A percentile compares a stretch with the other conserved stretches of the same genome.
Evolutionary conservation across 306 rosid genomes (phyloP).

Genomic region (Trifolium subterraneum): DNA sequence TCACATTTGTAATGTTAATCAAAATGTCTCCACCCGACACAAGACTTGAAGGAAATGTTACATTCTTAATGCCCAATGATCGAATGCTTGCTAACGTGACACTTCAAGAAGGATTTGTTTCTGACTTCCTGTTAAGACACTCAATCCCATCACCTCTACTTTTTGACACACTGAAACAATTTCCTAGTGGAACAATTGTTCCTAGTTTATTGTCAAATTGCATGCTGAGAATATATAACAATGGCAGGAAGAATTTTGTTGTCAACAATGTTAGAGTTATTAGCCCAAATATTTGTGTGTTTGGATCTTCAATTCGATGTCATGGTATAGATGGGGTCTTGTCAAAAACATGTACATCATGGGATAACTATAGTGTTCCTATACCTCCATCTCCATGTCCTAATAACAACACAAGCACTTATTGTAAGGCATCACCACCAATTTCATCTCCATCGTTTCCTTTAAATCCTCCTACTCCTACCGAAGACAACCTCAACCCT

Average conservation of each 20-base stretch:
- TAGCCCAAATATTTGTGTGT: constrained; percentile 63
- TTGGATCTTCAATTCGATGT: constrained; percentile 62
- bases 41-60: constrained; percentile 50
- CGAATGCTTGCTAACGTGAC: constrained; percentile 47
- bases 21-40: constrained; percentile 57
- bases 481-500: constrained; percentile 7
- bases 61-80: constrained; percentile 81
- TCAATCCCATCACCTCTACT: constrained; percentile 70
- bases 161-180: constrained; percentile 46
- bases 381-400: constrained; percentile 37
- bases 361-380: constrained; percentile 30
- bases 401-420: constrained; percentile 33
- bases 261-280: constrained; percentile 61
- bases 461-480: not conserved
- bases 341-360: constrained; percentile 15
- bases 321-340: constrained; percentile 69
- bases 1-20: constrained; percentile 64
- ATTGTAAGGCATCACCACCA: constrained; percentile 36
- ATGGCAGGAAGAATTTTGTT: constrained; percentile 57
- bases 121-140: constrained; percentile 60
- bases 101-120: constrained; percentile 32
- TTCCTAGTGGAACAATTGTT: constrained; percentile 63
- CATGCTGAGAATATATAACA: constrained; percentile 55
- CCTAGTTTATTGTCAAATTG: constrained; percentile 59
- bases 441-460: constrained; percentile 31